Percentiles rank a stretch among this genome's conserved stretches.
Evolutionary conservation across 2,329 filamentous ascomycete genomes (phyloP).

Genomic region (Pseudogymnoascus sp.): DNA sequence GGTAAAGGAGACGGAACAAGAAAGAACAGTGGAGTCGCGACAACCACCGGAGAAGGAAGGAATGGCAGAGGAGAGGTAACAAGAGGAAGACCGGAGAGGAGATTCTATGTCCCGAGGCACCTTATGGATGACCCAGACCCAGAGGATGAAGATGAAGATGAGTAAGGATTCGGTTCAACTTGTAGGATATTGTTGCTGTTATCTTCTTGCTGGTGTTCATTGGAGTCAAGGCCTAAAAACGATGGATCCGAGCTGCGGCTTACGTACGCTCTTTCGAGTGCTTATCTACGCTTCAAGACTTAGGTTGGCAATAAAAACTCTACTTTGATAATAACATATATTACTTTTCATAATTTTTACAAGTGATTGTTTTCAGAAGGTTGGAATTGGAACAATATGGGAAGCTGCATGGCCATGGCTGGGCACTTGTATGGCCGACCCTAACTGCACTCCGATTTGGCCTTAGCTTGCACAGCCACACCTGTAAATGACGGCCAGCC

Average conservation of each 20-base stretch:
- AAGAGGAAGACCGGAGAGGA: neutral
- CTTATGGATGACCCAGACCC: neutral
- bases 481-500: slow-evolving; percentile 7
- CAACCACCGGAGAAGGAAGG: neutral
- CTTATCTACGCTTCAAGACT: neutral
- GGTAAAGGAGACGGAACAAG: neutral
- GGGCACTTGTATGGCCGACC: neutral
- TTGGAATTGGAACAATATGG: neutral
- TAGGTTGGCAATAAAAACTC: neutral
- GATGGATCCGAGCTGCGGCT: neutral
- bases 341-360: neutral
- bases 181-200: slow-evolving; percentile 4
- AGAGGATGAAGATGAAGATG: neutral
- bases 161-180: neutral
- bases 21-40: neutral
- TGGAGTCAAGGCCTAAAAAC: neutral
- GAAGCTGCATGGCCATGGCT: neutral
- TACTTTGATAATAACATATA: neutral
- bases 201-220: neutral
- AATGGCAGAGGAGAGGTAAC: neutral
- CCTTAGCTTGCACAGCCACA: slow-evolving; percentile 9
- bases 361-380: neutral
- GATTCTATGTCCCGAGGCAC: neutral
- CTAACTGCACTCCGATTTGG: neutral
- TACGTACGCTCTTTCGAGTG: neutral